These are phyloP conservation scores for Urochloa ruziziensis DNA, from an alignment of 176 grass and related monocot genomes.

Conservation along the genomic window DNA sequence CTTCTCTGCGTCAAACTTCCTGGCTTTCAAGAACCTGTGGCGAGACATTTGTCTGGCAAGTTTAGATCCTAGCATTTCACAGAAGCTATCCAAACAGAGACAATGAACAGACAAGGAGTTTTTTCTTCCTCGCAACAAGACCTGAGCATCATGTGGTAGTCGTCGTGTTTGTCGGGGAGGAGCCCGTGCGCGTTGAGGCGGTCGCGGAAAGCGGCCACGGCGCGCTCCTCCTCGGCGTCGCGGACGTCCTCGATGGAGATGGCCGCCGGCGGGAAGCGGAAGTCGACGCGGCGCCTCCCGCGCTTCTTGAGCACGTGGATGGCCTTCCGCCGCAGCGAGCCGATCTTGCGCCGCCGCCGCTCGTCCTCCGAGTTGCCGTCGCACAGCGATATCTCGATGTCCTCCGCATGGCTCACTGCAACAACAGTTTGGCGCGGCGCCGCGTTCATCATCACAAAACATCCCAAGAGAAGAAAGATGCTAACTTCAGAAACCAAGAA, in stretches of 20 bases:
- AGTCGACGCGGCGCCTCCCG: constrained; percentile 84
- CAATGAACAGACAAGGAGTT: background rate
- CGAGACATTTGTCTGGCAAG: background rate
- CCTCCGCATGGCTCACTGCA: constrained; percentile 62
- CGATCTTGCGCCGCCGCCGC: constrained; percentile 86
- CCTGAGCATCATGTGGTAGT: constrained; percentile 96
- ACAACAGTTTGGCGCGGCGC: background rate
- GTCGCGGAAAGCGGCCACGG: constrained; percentile 74
- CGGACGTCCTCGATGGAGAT: constrained; percentile 95
- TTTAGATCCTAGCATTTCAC: constrained; percentile 19
- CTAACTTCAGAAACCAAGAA: background rate
- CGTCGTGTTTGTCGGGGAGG: constrained; percentile 82
- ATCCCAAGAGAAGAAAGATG: background rate
- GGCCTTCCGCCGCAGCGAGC: constrained; percentile 80
- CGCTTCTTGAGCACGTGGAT: constrained; percentile 87
- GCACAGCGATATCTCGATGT: constrained; percentile 67
- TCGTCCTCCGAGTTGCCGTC: constrained; percentile 95
- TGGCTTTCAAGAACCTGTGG: constrained; percentile 87
- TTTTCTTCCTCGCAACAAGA: constrained; percentile 1
- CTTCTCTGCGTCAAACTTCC: constrained; percentile 86
- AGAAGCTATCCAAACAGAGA: background rate
- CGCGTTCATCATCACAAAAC: background rate
- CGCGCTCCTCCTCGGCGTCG: constrained; percentile 89
- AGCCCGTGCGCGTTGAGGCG: constrained; percentile 59
- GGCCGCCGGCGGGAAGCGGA: constrained; percentile 78